phyloP scores from a whole-genome alignment of 305 asterid species.

The Fraxinus velutina region DNA sequence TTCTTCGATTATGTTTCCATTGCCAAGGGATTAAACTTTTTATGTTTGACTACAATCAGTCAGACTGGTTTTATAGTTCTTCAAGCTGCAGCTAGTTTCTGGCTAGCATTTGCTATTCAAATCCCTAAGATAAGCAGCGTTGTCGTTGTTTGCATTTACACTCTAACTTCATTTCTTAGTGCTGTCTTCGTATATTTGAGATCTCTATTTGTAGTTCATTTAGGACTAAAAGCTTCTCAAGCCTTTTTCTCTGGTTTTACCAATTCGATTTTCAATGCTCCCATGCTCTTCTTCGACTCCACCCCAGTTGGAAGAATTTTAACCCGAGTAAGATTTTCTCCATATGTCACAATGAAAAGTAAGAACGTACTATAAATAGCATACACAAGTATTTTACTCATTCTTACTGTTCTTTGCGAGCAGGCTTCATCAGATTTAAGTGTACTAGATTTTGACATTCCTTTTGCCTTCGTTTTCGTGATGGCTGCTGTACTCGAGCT shows the following conservation, averaged over 20 bases:
- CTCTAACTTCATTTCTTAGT: constrained; percentile 41
- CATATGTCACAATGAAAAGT: background rate
- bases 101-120: constrained; percentile 62
- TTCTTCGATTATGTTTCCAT: constrained; percentile 45
- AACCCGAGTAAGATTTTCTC: constrained; percentile 49
- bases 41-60: constrained; percentile 19
- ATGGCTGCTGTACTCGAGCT: constrained; percentile 43
- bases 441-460: constrained; percentile 68
- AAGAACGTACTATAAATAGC: too few relatives aligned
- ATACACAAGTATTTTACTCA: background rate
- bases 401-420: background rate
- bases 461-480: constrained; percentile 41
- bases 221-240: constrained; percentile 59
- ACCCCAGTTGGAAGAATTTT: constrained; percentile 80
- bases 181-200: constrained; percentile 51
- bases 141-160: constrained; percentile 42
- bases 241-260: constrained; percentile 54
- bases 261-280: constrained; percentile 59
- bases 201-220: constrained; percentile 45
- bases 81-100: constrained; percentile 69
- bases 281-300: constrained; percentile 82
- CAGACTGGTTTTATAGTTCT: constrained; percentile 45
- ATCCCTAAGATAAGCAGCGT: constrained; percentile 32
- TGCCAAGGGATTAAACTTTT: constrained; percentile 40
- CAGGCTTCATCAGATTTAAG: constrained; percentile 83